Conservation (phyloP, 352 stramenopile genomes). For the Phytophthora europaea region DNA sequence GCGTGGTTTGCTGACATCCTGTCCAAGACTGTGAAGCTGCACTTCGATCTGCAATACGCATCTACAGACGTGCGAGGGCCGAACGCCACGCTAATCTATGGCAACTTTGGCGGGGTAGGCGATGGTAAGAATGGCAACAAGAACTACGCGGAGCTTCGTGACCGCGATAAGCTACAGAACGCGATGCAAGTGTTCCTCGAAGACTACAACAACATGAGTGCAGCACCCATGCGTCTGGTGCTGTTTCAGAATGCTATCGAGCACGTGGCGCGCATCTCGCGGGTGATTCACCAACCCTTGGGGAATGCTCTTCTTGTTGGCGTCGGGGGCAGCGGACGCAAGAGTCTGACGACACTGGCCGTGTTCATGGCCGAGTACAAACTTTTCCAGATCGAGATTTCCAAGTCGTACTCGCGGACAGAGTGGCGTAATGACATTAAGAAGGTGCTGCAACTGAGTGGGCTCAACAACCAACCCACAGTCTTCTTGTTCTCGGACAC, state of each 20-base stretch:
- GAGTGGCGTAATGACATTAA: conserved; percentile 97
- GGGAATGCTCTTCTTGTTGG: conserved; percentile 95
- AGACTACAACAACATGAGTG: conserved; percentile 97
- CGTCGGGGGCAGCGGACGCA: conserved; percentile 93
- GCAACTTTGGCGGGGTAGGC: conserved; percentile 79
- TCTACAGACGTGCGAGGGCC: conserved; percentile 62
- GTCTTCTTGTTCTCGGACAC: conserved; percentile 96
- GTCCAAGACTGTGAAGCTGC: conserved; percentile 69
- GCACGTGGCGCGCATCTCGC: conserved; percentile 94
- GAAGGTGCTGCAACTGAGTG: conserved; percentile 82
- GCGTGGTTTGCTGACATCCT: conserved; percentile 87
- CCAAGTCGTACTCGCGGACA: conserved; percentile 92
- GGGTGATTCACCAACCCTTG: conserved; percentile 94
- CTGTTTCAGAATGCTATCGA: conserved; percentile 97
- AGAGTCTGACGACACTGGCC: conserved; percentile 93
- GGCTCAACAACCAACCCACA: conserved; percentile 86
- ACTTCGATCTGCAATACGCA: conserved; percentile 87
- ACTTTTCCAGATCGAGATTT: conserved; percentile 97
- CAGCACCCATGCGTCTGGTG: conserved; percentile 94
- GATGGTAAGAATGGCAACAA: conserved; percentile 72
- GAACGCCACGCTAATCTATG: conserved; percentile 87
- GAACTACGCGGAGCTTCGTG: conserved; percentile 91
- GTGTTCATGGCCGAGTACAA: conserved; percentile 96
- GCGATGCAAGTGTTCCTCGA: conserved; percentile 94
- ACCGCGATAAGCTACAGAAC: conserved; percentile 80